Evolutionary conservation across 2,329 filamentous ascomycete genomes (phyloP), one percentile per base, ranked within the genome.

Genomic region (Phoma herbarum): DNA sequence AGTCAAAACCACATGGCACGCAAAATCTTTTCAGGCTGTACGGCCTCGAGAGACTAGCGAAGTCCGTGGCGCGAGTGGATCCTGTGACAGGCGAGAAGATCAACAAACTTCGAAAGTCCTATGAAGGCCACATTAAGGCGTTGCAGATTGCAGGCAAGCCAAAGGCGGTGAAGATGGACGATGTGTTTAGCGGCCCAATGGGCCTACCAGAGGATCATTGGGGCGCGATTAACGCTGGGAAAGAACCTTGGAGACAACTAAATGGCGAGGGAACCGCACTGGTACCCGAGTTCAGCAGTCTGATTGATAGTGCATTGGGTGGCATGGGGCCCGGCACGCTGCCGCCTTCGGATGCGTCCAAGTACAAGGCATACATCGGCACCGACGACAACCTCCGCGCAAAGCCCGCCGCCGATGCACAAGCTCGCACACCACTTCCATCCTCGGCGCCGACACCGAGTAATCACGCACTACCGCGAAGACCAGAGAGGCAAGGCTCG

Each of bases 401-500:
- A 14, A 77, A 77, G 57, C 59, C 65, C 25, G 60, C 57, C 18
- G 31, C 46, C 29, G 70, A 74, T 16, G 46, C 59, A 20, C 59
- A 69, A 46, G 61, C 63, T 25, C 70, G 59, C 0, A 57, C 68
- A 31, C 61, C 67, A 41, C 66, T 64, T 11, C 54, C 64, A 35
- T 62, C 64, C 29, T 68, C 59, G 29, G 70, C 62, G 47, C 69
- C 64, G 14, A 75, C 66, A 60, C 70, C 78, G 26, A 77, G 74
- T 35, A 78, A 76, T 9, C 65, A 76, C 9, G 74, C 76, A 8
- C 73, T 75, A n/a, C 72, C 71, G n/a, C 67, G 71, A 52, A 82
- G 90, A 53, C 86, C 89, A 31, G 87, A 88, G 66, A 84, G 90
- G 46, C 81, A 83, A 54, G 83, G 86, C 61, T 91, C 90, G 80